phyloP scores from a whole-genome alignment of 352 stramenopile genomes.

The Globisporangium nagaii region DNA sequence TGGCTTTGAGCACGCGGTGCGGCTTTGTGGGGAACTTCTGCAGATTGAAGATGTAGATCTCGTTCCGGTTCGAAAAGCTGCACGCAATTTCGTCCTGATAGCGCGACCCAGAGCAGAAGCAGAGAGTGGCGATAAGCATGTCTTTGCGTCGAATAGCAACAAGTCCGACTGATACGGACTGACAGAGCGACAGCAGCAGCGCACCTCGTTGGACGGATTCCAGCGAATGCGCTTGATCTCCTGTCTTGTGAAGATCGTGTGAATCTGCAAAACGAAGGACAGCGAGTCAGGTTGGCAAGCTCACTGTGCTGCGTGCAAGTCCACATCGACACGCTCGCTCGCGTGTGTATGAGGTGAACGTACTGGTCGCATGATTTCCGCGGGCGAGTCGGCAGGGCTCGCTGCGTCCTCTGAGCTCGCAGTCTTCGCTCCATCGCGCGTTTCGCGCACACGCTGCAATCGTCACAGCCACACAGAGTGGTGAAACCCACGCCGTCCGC shows the following conservation, averaged over 20 bases:
- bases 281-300: no score
- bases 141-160: no score
- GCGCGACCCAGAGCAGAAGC: neutral
- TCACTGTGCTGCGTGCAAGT: no score
- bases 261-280: constrained; percentile 30
- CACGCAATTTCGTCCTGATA: constrained; percentile 66
- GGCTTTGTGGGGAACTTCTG: constrained; percentile 64
- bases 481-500: neutral
- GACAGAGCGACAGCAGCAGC: no score
- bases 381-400: neutral
- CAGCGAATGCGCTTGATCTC: constrained; percentile 72
- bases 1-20: constrained; percentile 52
- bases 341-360: neutral
- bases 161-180: no score
- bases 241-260: constrained; percentile 64
- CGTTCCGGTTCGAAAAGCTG: constrained; percentile 66
- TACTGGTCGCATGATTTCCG: constrained; percentile 34
- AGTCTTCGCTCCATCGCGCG: neutral
- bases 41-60: constrained; percentile 72
- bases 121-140: neutral
- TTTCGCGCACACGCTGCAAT: neutral
- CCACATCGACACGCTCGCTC: no score
- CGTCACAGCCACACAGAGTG: neutral
- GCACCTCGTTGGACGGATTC: constrained; percentile 67
- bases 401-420: neutral